Percentiles rank a stretch among this genome's conserved stretches.
phyloP scores from a whole-genome alignment of 495 filamentous ascomycete species.

The Podospora pseudoanserina region DNA sequence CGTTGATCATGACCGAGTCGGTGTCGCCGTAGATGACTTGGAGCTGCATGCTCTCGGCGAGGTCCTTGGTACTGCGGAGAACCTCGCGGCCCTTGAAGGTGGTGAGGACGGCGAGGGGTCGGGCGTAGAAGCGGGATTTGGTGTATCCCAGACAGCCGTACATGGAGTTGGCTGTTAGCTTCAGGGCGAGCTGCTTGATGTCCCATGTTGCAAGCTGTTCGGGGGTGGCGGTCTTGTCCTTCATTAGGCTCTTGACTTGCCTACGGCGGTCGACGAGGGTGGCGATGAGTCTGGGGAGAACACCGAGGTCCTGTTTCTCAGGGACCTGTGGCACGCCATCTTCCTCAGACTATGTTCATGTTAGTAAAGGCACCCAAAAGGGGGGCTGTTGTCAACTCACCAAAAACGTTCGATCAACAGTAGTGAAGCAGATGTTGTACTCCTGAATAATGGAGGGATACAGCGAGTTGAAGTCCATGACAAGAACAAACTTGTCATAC shows the following conservation, averaged over 20 bases:
- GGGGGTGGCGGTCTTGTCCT: conserved; percentile 77
- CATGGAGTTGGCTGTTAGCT: conserved; percentile 98
- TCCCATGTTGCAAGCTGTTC: conserved; percentile 95
- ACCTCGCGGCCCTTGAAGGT: conserved; percentile 98
- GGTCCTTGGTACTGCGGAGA: conserved; percentile 87
- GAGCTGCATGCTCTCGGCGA: conserved; percentile 82
- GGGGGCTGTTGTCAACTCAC: conserved; percentile 29
- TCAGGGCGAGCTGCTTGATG: conserved; percentile 93
- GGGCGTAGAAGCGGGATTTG: conserved; percentile 92
- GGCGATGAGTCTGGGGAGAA: conserved; percentile 84
- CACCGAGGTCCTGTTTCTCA: conserved; percentile 65
- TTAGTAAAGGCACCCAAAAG: conserved; percentile 19
- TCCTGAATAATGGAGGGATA: conserved; percentile 99
- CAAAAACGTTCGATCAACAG: conserved; percentile 72
- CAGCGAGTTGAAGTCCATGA: conserved; percentile 99
- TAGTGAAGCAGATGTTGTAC: conserved; percentile 99
- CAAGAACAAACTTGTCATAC: conserved; percentile 93
- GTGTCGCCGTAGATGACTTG: conserved; percentile 98
- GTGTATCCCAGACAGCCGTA: conserved; percentile 97
- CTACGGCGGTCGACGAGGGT: conserved; percentile 82
- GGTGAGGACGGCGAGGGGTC: conserved; percentile 90
- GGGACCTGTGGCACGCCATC: conserved; percentile 72
- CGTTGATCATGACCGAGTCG: conserved; percentile 99
- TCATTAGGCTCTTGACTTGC: conserved; percentile 95
- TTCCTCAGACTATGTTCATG: conserved; percentile 59